These are phyloP conservation scores for Boletus huronensis DNA, from an alignment of 768 basidiomycete species.

Conservation along the genomic window DNA sequence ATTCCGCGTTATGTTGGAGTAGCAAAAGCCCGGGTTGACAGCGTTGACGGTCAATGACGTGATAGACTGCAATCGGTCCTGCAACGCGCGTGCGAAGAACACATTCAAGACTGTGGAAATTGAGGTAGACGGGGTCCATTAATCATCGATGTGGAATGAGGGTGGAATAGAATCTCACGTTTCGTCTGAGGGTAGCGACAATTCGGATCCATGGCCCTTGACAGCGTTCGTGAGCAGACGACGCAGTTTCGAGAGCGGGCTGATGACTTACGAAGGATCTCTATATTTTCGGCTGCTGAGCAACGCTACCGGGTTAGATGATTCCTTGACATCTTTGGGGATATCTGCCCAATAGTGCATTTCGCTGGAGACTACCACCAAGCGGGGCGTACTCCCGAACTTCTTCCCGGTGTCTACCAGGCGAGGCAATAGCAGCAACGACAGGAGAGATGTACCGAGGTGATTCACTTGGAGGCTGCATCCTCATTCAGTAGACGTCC, in stretches of 20 bases:
- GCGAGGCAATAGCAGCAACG: conserved; percentile 32
- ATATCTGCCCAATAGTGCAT: conserved; percentile 20
- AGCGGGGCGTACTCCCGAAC: conserved; percentile 19
- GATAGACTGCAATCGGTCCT: conserved; percentile 14
- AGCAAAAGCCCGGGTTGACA: conserved; percentile 31
- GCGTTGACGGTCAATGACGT: conserved; percentile 25
- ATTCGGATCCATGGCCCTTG: conserved; percentile 15
- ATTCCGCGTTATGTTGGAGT: conserved; percentile 22
- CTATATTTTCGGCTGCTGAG: conserved; percentile 24
- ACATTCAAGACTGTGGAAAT: conserved; percentile 27
- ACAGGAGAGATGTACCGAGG: conserved; percentile 31
- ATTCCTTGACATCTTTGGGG: conserved; percentile 17
- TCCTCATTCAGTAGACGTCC: background rate
- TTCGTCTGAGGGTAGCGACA: conserved; percentile 28
- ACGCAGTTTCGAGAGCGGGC: too few relatives aligned
- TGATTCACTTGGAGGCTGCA: conserved; percentile 36
- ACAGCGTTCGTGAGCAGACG: background rate
- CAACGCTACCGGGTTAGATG: conserved; percentile 22
- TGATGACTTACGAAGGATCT: conserved; percentile 16
- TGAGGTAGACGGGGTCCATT: background rate
- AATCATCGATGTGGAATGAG: background rate
- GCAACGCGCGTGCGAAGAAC: conserved; percentile 30
- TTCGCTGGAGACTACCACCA: conserved; percentile 34
- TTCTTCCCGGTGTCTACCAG: conserved; percentile 26
- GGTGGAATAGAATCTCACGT: conserved; percentile 12